Base-by-base conservation (phyloP, 495 filamentous ascomycete species). In the Alectoria sarmentosa region DNA sequence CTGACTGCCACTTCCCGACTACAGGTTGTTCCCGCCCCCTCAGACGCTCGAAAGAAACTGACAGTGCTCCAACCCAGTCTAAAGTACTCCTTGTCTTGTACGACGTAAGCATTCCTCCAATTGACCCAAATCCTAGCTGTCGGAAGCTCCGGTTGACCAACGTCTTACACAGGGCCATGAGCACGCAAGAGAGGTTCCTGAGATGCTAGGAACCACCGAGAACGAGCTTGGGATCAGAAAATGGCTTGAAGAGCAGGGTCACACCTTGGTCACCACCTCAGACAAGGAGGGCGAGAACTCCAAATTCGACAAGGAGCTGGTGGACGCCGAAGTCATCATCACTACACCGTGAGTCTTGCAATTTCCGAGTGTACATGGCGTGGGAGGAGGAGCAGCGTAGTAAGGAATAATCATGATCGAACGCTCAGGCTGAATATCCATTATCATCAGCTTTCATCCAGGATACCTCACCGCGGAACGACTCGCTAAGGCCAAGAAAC, bases 301-400 rank as follows among this genome's bases (percentile, higher is more conserved):
- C 60, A 88, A 79, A 66, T 97, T 98, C 74, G 94, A 98, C 78
- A 82, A 90, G 79, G 90, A 98, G 78, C 83, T 98, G 32, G 92
- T 93, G 57, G 94, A 98, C 74, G 91, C 94, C 64, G 94, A 98
- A 76, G 84, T 98, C 75, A 97, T 98, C 83, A 97, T 98, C 79
- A 98, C 94, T 69, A 98, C 94, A 59, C 94, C 93, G 91, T 96
- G 80, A 71, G 90, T 82, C 37, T 32, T 61, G 21, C 64, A 38
- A 11, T 30, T 26, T 21, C 17, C 11, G 32, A 34, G 11, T 17
- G n/a, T 3, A 41, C 44, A 30, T 54, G 38, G 11, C 23, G 30
- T 19, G 13, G 36, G 13, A 67, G 15, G 26, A 41, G 42, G 19
- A 23, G 21, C 5, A 14, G 4, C 32, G 0, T 48, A 1, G 6